Conservation (phyloP, 345 rosid species). For the Trapa incisa region DNA sequence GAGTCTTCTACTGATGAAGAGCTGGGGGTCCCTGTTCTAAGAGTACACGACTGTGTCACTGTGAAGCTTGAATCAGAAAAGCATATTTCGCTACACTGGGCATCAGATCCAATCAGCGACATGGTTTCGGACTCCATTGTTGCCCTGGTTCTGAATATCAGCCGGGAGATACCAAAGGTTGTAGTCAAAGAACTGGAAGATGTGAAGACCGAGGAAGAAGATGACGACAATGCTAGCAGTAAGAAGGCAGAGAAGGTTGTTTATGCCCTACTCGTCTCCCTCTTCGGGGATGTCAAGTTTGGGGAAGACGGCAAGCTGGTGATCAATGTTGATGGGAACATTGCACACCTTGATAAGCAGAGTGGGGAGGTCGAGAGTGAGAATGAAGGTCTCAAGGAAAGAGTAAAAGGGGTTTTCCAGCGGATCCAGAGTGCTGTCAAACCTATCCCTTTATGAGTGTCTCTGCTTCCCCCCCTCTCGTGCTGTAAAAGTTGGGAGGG, state of each 20-base stretch:
- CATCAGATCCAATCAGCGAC: constrained; percentile 75
- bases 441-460: constrained; percentile 51
- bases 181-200: constrained; percentile 39
- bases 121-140: constrained; percentile 89
- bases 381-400: constrained; percentile 76
- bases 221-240: constrained; percentile 9
- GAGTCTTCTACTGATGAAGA: constrained; percentile 72
- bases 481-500: background rate
- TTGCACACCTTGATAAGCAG: constrained; percentile 66
- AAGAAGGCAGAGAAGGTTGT: constrained; percentile 71
- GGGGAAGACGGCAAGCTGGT: constrained; percentile 71
- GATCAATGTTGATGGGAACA: constrained; percentile 63
- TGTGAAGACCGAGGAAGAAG: constrained; percentile 45
- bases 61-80: constrained; percentile 80
- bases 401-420: constrained; percentile 47
- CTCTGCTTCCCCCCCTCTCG: constrained; percentile 9
- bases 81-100: constrained; percentile 79
- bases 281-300: constrained; percentile 76
- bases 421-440: constrained; percentile 69
- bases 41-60: constrained; percentile 57
- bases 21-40: constrained; percentile 44
- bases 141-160: constrained; percentile 68
- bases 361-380: constrained; percentile 85
- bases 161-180: constrained; percentile 35
- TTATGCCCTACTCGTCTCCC: constrained; percentile 71